Base-by-base conservation (phyloP, 768 basidiomycete genomes). In the Boletus subparvulus region DNA sequence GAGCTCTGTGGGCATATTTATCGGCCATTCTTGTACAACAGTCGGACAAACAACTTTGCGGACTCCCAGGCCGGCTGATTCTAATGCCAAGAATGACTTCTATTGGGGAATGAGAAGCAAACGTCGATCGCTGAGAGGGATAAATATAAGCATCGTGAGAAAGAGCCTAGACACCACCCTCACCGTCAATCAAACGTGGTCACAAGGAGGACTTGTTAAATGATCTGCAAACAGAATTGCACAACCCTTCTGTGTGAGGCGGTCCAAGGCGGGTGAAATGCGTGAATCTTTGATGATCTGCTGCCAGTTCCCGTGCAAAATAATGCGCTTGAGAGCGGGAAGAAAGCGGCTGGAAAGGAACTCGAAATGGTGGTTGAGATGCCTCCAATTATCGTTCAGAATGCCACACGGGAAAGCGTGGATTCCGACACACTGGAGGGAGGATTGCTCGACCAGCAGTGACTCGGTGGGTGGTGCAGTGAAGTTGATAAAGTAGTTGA, bases 401-500 rank as follows among this genome's bases (percentile, higher is more conserved):
- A 81, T 71, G 13, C 62, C 63, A 54, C 82, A 84, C 8, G 78
- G 74, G 24, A 74, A 74, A 32, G 81, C 72, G 50, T 87, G 80
- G 5, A 88, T 70, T 24, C 83, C 78, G 33, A 88, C 68, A 40
- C 74, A 77, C 28, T 69, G 64, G 43, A 88, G 60, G 7, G 73
- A 74, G 3, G 62, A 43, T 52, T 62, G 64, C 67, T 73, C 33
- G 52, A 63, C 51, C 14, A 74, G 50, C 24, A 30, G 28, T 7
- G 50, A 47, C 35, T 59, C 57, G 47, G 16, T 40, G 32, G 63
- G 74, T 42, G 59, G 63, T 33, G 57, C 39, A 0, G 82, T 80
- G 69, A 83, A 84, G 66, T 82, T 78, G 40, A 81, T 41, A 66
- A 77, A 79, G 63, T 83, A 87, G 66, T 85, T 82, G 59, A 89